Base-by-base conservation (phyloP, 768 basidiomycete genomes). In the Kwoniella mangroviensis region DNA sequence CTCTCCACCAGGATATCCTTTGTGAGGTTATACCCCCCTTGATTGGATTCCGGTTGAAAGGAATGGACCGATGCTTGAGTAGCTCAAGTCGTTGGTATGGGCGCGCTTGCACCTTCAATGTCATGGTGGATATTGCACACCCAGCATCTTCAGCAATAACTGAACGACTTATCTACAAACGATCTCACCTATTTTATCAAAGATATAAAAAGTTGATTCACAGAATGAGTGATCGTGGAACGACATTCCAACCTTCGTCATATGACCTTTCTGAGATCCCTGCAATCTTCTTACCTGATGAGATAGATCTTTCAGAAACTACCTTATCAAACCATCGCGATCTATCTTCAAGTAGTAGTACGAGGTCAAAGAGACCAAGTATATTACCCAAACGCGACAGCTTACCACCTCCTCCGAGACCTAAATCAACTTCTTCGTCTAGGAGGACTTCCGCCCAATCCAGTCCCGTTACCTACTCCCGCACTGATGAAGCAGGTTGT, bases 351-450 rank as follows among this genome's bases (percentile, higher is more conserved):
- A 49, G 45, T 49, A 13, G 45, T 19, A 49, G 45, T 49, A 49
- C 19, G 45, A 49, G 45, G 34, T 34, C 54, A 11, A 55, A 55
- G 9, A 26, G 19, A 57, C 56, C 56, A 3, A 57, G 56, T 57
- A 57, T 57, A 10, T n/a, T 57, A 34, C 56, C 56, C 56, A 57
- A 34, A 34, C 21, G 56, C 21, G 56, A 57, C 15, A 57, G 56
- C 28, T n/a, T 57, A 34, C 56, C 56, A 9, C 56, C 56, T 26
- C 56, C 56, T 10, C 56, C 28, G 9, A 26, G 56, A 34, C 28
- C 1, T 34, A 57, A n/a, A 57, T 57, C 56, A 13, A 26, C 22
- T 15, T 28, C 56, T 13, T 57, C 56, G 2, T 24, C 24, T 15
- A 24, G 21, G 26, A 24, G 17, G 15, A 26, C 26, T 10, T 57